Evolutionary conservation across 2,329 filamentous ascomycete genomes (phyloP).

Genomic region (Aspergillus uvarum): DNA sequence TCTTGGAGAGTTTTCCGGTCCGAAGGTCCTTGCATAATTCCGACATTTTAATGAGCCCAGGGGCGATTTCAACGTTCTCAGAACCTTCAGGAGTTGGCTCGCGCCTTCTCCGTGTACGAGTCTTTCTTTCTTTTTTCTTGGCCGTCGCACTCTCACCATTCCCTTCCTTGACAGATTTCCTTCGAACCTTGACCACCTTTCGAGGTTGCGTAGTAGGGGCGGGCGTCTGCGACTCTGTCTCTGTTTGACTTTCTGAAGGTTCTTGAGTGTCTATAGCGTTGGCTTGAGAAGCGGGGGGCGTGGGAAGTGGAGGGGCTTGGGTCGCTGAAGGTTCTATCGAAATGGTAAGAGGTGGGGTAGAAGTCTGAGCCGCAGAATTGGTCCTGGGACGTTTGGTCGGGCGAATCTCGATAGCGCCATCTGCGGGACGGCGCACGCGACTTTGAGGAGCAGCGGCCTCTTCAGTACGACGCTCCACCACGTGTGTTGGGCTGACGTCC

Average conservation of each 20-base stretch:
- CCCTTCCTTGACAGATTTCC: constrained; percentile 26
- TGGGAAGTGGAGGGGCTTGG: constrained; percentile 14
- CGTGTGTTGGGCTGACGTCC: background rate
- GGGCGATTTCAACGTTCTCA: constrained; percentile 53
- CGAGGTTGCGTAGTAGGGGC: constrained; percentile 19
- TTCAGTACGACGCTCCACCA: background rate
- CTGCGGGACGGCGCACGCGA: constrained; percentile 4
- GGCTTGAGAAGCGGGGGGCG: constrained; percentile 29
- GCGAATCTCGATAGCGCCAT: constrained; percentile 20
- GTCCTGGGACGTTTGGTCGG: constrained; percentile 33
- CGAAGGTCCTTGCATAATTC: constrained; percentile 55
- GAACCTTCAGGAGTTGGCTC: constrained; percentile 50
- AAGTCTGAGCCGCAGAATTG: constrained; percentile 1
- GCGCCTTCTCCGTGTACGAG: constrained; percentile 35
- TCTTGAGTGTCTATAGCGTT: constrained; percentile 18
- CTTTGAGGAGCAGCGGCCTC: constrained; percentile 7
- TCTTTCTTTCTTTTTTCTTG: constrained; percentile 25
- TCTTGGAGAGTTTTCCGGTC: constrained; percentile 57
- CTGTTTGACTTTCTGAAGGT: constrained; percentile 20
- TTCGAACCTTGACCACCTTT: constrained; percentile 24
- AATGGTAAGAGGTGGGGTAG: background rate
- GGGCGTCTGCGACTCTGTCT: constrained; percentile 22
- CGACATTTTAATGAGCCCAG: constrained; percentile 57
- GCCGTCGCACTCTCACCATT: constrained; percentile 25
- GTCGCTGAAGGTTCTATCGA: background rate